Evolutionary conservation across 1,284 basidiomycete species (phyloP), one percentile per base, ranked within the genome.

Genomic region (Boletus hoseneyae): DNA sequence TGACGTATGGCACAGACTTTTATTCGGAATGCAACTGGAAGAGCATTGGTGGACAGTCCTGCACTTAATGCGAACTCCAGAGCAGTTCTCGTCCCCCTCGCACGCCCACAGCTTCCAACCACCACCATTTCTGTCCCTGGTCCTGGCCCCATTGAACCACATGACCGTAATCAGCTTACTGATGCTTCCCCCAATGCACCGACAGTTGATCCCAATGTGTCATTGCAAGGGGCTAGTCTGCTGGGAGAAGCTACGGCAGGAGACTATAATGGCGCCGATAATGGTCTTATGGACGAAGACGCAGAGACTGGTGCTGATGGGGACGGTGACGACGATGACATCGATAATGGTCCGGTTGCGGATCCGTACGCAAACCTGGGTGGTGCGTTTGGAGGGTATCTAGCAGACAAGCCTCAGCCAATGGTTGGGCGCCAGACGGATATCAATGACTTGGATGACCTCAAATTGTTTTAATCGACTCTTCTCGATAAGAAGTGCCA

Each of bases 341-440:
- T 70, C 23, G 70, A 68, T 16, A 34, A 41, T 13, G 63, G 56
- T 47, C 61, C 53, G 16, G 56, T 60, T 29, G 55, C 64, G 4
- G 87, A 91, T 69, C 88, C 88, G 16, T 91, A 91, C 58, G 87
- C 88, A 10, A 83, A 82, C 54, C 68, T 91, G 42, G 85, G 77
- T 58, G 74, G 78, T 45, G 87, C 85, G 48, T 90, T 91, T 61
- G 81, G 81, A 15, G 76, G 71, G 53, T 87, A 88, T 60, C 46
- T 79, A 21, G 79, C 78, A 36, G 84, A 88, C 62, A 75, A 78
- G 61, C 83, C 86, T 46, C 76, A 73, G 40, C 84, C 84, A 15
- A 75, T 84, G 66, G 47, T 18, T 4, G 56, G 57, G 37, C 58
- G 42, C 37, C 57, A 51, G 54, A 50, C 52, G 53, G 56, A 54